Evolutionary conservation across 1,139 yeast genomes (phyloP).

Genomic region (Kurtzmaniella quercitrusa): DNA sequence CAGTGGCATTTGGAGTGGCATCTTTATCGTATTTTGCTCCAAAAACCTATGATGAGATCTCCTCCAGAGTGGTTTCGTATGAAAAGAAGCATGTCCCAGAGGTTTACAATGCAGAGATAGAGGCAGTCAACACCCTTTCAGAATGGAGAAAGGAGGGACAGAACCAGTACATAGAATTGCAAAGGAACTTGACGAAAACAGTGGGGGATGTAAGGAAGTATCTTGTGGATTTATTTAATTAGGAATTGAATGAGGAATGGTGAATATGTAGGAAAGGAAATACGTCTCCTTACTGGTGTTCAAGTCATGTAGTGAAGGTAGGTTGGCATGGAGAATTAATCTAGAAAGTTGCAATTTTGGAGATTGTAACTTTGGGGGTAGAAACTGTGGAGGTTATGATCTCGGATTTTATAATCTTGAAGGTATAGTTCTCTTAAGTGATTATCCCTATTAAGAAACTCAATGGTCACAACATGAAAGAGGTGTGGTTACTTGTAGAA

Average conservation of each 20-base stretch:
- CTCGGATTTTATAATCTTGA: too few species aligned
- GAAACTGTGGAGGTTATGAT: too few species aligned
- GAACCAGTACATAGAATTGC: slow-evolving; percentile 10
- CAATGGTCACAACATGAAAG: too few species aligned
- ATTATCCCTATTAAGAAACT: too few species aligned
- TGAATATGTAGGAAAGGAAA: too few species aligned
- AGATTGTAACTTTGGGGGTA: too few species aligned
- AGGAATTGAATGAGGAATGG: background rate
- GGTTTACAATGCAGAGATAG: slow-evolving; percentile 15
- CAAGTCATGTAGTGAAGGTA: too few species aligned
- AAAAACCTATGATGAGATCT: slow-evolving; percentile 19
- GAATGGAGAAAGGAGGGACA: slow-evolving; percentile 13
- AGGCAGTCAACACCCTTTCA: slow-evolving; percentile 9
- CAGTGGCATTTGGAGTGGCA: slow-evolving; percentile 44
- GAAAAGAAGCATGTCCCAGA: slow-evolving; percentile 53
- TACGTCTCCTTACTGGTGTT: too few species aligned
- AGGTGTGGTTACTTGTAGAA: too few species aligned
- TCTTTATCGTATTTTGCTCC: slow-evolving; percentile 40
- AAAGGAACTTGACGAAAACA: slow-evolving; percentile 14
- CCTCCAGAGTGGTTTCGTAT: slow-evolving; percentile 47
- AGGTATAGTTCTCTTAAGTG: too few species aligned
- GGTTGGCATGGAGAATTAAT: too few species aligned
- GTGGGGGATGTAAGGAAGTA: slow-evolving; percentile 28
- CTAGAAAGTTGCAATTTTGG: too few species aligned
- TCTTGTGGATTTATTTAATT: slow-evolving; percentile 15